Evolutionary conservation across 1,284 basidiomycete genomes (phyloP).

Genomic region (Mycena sp.): DNA sequence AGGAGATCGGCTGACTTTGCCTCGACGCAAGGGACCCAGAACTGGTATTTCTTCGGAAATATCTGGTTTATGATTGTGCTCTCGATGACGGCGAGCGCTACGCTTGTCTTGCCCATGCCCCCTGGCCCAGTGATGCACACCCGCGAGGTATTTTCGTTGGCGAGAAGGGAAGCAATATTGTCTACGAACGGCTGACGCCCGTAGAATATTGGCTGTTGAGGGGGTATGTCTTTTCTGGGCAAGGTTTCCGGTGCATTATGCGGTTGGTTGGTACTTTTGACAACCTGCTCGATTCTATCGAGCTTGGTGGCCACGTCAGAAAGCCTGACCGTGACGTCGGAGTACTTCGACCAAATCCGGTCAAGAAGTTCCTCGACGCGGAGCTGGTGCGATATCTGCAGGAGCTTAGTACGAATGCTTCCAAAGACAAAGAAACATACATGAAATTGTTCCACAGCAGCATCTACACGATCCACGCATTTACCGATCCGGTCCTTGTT

Average conservation of each 20-base stretch:
- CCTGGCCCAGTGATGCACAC: conserved; percentile 32
- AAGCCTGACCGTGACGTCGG: background rate
- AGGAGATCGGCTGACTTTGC: conserved; percentile 27
- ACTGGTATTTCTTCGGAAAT: conserved; percentile 17
- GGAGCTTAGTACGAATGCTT: background rate
- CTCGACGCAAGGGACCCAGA: conserved; percentile 33
- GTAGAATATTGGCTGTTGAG: background rate
- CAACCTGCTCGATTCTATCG: background rate
- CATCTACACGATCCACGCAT: background rate
- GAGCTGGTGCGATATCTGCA: conserved; percentile 3
- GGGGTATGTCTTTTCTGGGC: conserved; percentile 9
- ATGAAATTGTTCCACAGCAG: conserved; percentile 7
- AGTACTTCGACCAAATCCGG: background rate
- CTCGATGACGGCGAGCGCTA: conserved; percentile 28
- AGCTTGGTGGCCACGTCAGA: background rate
- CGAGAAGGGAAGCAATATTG: conserved; percentile 4
- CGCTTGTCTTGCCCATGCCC: conserved; percentile 33
- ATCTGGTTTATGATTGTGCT: conserved; percentile 7
- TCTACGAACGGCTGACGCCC: conserved; percentile 6
- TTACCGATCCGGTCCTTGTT: conserved; percentile 4
- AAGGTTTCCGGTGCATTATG: background rate
- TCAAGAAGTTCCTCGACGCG: conserved; percentile 7
- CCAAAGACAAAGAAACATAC: background rate
- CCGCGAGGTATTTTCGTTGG: background rate
- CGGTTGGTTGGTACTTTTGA: background rate